These are phyloP conservation scores for Aspergillus pseudotamarii DNA, from an alignment of 2,329 filamentous ascomycete genomes.

Conservation along the genomic window DNA sequence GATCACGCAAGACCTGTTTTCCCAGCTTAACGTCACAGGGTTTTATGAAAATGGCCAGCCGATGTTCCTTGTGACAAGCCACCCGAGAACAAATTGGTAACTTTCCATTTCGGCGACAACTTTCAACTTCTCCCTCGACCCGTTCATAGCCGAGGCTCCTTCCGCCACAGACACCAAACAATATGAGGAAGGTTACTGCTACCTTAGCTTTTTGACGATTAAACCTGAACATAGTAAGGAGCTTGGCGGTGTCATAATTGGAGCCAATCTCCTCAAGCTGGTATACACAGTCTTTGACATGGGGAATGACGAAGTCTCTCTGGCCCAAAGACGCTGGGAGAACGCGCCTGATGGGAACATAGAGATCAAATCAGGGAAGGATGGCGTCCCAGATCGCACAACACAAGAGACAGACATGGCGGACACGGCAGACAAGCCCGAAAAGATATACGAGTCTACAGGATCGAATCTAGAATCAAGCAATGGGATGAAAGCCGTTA, in stretches of 20 bases:
- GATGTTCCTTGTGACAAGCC: background rate
- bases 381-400: background rate
- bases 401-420: background rate
- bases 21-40: background rate
- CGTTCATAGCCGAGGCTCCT: background rate
- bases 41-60: background rate
- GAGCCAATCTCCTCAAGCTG: background rate
- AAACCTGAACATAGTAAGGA: background rate
- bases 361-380: background rate
- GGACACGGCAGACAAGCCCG: background rate
- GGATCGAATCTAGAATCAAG: background rate
- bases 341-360: background rate
- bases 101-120: background rate
- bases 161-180: background rate
- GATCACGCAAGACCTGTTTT: background rate
- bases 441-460: background rate
- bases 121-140: background rate
- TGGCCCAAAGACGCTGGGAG: background rate
- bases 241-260: background rate
- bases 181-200: background rate
- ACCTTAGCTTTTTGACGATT: background rate
- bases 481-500: background rate
- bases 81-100: background rate
- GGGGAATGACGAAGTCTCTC: background rate
- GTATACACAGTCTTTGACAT: background rate